Evolutionary conservation across 2,329 filamentous ascomycete genomes (phyloP), one percentile per base, ranked within the genome.

Genomic region (Myriangium duriaei): DNA sequence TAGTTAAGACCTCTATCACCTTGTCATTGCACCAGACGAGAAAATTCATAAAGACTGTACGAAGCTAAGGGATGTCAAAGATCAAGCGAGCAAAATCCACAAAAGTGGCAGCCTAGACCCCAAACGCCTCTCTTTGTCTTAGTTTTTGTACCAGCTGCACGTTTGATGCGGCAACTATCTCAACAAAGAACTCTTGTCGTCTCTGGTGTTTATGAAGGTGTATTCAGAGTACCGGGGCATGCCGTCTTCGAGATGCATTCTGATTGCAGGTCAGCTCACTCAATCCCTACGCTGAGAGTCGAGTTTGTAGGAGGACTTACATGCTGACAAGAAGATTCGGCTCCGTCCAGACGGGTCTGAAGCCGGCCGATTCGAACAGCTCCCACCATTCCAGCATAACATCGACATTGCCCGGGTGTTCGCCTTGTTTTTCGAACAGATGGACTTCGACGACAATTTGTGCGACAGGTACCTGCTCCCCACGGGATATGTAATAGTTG

Each of bases 301-400:
- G 7, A n/a, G 21, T n/a, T 26, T n/a, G 21, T 7, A 26, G n/a
- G n/a, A 7, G n/a, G n/a, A 26, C 21, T 26, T n/a, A 26, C 21
- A 26, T 26, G 21, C 7, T 7, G 7, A 26, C 21, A 7, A 26
- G 21, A 7, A 26, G 21, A 46, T 60, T 34, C 49, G 42, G 24
- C 51, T 56, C 32, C 49, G 29, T 37, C 12, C 14, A 31, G 2
- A 16, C 26, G 26, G 35, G 35, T 10, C 35, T 30, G n/a, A 37
- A 30, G 11, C 35, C 28, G 24, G 30, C 18, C 14, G 26, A 24
- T 16, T 37, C 35, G 14, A 37, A 15, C 28, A 14, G 17, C 29
- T 31, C 35, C 35, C 35, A 37, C 35, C 35, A 37, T 28, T 21
- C 14, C 26, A 37, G 28, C n/a, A 36, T n/a, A 5, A 13, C 26